phyloP scores from a whole-genome alignment of 352 stramenopile genomes.

The Globisporangium nunn region DNA sequence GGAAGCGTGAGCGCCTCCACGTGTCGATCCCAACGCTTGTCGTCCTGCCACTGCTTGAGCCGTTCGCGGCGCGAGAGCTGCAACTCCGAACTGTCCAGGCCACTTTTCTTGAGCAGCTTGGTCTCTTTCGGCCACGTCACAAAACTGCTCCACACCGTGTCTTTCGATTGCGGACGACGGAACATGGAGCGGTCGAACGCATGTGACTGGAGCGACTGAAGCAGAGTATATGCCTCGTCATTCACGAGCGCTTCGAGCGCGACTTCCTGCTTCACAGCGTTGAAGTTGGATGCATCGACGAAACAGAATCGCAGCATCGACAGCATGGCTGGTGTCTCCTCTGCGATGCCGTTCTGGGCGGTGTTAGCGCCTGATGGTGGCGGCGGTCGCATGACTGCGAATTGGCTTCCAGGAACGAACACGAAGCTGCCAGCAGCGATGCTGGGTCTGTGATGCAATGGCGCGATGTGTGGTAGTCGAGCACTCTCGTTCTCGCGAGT shows the following conservation, averaged over 20 bases:
- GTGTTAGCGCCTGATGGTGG: not conserved
- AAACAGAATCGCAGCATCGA: slow-evolving; percentile 63
- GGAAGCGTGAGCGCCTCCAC: slow-evolving; percentile 66
- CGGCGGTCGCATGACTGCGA: slow-evolving; percentile 16
- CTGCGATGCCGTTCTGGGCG: not conserved
- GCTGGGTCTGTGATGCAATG: slow-evolving; percentile 9
- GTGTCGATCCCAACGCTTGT: slow-evolving; percentile 58
- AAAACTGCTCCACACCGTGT: slow-evolving; percentile 44
- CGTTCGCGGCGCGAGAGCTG: slow-evolving; percentile 62
- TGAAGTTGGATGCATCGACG: slow-evolving; percentile 72
- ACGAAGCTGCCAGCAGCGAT: slow-evolving; percentile 22
- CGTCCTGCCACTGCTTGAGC: slow-evolving; percentile 77
- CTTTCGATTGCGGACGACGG: slow-evolving; percentile 23
- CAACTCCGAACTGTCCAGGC: slow-evolving; percentile 15
- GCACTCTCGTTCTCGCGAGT: not conserved
- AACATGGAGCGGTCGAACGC: slow-evolving; percentile 55
- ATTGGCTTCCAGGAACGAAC: slow-evolving; percentile 45
- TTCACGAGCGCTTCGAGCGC: slow-evolving; percentile 41
- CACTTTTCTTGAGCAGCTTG: slow-evolving; percentile 25
- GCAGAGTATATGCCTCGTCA: slow-evolving; percentile 19
- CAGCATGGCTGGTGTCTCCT: not conserved
- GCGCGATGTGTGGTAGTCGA: slow-evolving; percentile 12
- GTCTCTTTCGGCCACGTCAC: slow-evolving; percentile 57
- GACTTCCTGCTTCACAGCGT: slow-evolving; percentile 48
- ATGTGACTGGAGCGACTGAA: slow-evolving; percentile 38